Evolutionary conservation across 2,329 filamentous ascomycete genomes (phyloP).

Genomic region (Aspergillus sergii): DNA sequence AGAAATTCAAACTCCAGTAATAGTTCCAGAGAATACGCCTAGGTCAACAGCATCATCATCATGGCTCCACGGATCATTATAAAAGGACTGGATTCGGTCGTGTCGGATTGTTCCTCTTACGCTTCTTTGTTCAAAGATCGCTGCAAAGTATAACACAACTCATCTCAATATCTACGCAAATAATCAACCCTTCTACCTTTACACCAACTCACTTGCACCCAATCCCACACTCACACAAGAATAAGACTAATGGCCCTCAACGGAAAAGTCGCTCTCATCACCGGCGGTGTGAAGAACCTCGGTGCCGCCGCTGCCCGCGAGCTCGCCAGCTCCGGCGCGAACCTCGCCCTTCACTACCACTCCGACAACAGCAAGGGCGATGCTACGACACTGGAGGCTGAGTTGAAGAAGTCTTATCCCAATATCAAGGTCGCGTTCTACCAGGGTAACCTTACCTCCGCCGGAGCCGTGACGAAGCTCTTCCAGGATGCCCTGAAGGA

Average conservation of each 20-base stretch:
- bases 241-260: conserved; percentile 35
- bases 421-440: conserved; percentile 43
- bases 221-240: not conserved
- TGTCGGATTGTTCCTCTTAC: not conserved
- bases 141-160: not conserved
- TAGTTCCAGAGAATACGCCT: no score
- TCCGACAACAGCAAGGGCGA: conserved; percentile 43
- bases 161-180: no score
- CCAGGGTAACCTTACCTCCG: conserved; percentile 48
- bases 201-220: no score
- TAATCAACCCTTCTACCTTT: no score
- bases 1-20: no score
- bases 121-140: not conserved
- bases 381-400: conserved; percentile 38
- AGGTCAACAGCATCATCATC: not conserved
- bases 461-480: conserved; percentile 43
- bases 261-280: conserved; percentile 47
- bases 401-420: conserved; percentile 39
- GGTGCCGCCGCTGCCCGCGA: conserved; percentile 43
- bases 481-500: conserved; percentile 45
- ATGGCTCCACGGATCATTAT: not conserved
- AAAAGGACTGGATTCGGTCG: not conserved
- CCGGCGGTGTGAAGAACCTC: conserved; percentile 48
- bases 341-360: conserved; percentile 47
- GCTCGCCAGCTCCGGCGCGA: conserved; percentile 39